Base-by-base conservation (phyloP, 371 early-diverging fungal genomes). In the Dichotomocladium elegans region DNA sequence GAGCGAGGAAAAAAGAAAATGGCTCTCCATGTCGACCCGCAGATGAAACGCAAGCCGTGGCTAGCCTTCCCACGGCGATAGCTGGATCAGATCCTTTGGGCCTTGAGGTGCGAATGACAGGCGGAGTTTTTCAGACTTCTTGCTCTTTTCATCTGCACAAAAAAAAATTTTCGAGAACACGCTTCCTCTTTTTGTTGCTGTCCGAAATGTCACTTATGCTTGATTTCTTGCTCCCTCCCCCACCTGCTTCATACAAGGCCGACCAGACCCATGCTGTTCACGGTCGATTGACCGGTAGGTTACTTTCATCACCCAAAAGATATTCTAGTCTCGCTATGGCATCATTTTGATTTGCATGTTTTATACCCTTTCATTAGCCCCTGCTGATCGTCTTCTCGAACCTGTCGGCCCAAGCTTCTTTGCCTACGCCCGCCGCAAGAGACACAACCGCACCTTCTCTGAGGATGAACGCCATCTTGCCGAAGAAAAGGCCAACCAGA, bases 361-460 rank as follows among this genome's bases (percentile, higher is more conserved):
- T 9, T 30, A 8, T 31, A 2, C 51, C 35, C 7, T 35, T 58
- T 17, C 41, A 41, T 50, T 63, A 59, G 67, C 73, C 46, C 57
- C 82, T 51, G 60, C 55, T 48, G 77, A 79, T 44, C 80, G 80
- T 52, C 60, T 78, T 37, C 63, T 82, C 54, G 78, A 87, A 59
- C 85, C 85, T 30, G 76, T 79, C 24, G 86, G 86, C 58, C 81
- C 72, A 24, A 73, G 80, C 45, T 85, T 84, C 76, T 77, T 84
- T 37, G 86, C 83, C 45, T 79, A 84, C 55, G 85, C 83, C 27
- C 82, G 86, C 40, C 77, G 86, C 53, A 81, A 82, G 76, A 74
- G 77, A 25, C 78, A 85, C 66, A 84, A 85, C 61, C 82, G 85
- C 57, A 80, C 83, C 44, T 83, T 84, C 74, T 80, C 82, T 42